Base-by-base conservation (phyloP, 495 filamentous ascomycete genomes). In the Aspergillus bertholletiae region DNA sequence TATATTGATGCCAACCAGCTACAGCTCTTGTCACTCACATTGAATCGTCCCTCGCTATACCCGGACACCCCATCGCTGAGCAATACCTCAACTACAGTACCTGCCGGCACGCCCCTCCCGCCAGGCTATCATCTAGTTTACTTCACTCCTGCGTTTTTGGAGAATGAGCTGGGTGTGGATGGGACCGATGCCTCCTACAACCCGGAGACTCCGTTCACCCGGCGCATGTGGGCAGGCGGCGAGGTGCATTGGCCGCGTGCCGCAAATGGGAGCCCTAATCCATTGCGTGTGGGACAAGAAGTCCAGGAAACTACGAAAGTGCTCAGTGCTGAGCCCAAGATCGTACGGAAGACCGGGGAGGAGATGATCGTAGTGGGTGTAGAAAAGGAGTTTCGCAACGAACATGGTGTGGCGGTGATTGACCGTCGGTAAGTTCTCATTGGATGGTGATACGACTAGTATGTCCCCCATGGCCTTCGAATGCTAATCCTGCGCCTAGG, bases 211-310 rank as follows among this genome's bases (percentile, higher is more conserved):
- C 83, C 85, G 0, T 92, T 84, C 54, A 80, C 75, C 22, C 76
- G 87, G 21, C 81, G 89, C 22, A 86, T 95, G 83, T 95, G 90
- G 90, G 87, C 87, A 2, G 89, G 88, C 23, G 90, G 89, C 0
- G 70, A 75, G 53, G 72, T 85, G 22, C 47, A 60, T n/a, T 86
- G 80, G 81, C 69, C 67, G 7, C 69, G 73, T 3, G 59, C 58
- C 28, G 51, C 43, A 1, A 56, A 66, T 9, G 71, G 72, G 7
- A 62, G 66, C 13, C 57, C 65, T 40, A 76, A 79, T 51, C 60
- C 61, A 11, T 61, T 84, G 48, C 65, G 74, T 4, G 74, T 85
- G 0, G 84, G 82, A 3, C 75, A 84, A 39, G 54, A 69, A 8
- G 80, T 82, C 7, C 69, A 60, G n/a, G 84, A 87, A 64, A 77